Conservation (phyloP, 2,329 filamentous ascomycete genomes). For the Neofusicoccum ribis region DNA sequence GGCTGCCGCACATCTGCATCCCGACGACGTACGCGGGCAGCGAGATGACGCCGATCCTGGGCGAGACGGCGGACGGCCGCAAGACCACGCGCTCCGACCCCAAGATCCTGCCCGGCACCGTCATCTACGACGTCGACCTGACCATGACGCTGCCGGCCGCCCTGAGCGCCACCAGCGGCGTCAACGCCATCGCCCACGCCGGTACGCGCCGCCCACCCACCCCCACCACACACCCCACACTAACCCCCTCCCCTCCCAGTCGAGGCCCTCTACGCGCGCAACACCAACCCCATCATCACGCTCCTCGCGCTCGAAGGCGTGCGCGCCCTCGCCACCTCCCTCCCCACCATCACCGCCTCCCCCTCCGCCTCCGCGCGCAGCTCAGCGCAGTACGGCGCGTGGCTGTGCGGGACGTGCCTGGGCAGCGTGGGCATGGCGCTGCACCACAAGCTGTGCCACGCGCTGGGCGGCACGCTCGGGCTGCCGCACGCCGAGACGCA, state of each 20-base stretch:
- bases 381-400: constrained; percentile 62
- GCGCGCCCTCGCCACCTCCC: constrained; percentile 52
- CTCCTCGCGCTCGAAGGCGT: constrained; percentile 61
- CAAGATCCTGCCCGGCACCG: constrained; percentile 60
- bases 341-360: constrained; percentile 54
- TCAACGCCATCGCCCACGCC: constrained; percentile 67
- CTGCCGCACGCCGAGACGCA: constrained; percentile 68
- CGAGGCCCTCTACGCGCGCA: constrained; percentile 63
- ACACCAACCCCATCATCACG: constrained; percentile 61
- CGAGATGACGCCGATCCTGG: constrained; percentile 66
- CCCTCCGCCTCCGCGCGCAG: constrained; percentile 50
- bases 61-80: constrained; percentile 59
- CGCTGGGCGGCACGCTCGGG: constrained; percentile 62
- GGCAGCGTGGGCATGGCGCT: constrained; percentile 63
- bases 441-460: constrained; percentile 69
- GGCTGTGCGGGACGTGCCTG: constrained; percentile 63
- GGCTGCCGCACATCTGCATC: constrained; percentile 35
- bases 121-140: constrained; percentile 66
- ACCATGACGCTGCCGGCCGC: constrained; percentile 58
- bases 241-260: constrained; percentile 39
- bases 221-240: neutral
- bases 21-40: constrained; percentile 39
- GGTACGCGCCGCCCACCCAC: constrained; percentile 34
- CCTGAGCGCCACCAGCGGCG: constrained; percentile 59
- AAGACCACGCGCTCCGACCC: constrained; percentile 61